A percentile compares a stretch with the other conserved stretches of the same genome.
phyloP scores from a whole-genome alignment of 2,329 filamentous ascomycete genomes.

The Chrysosporium keratinophilum region DNA sequence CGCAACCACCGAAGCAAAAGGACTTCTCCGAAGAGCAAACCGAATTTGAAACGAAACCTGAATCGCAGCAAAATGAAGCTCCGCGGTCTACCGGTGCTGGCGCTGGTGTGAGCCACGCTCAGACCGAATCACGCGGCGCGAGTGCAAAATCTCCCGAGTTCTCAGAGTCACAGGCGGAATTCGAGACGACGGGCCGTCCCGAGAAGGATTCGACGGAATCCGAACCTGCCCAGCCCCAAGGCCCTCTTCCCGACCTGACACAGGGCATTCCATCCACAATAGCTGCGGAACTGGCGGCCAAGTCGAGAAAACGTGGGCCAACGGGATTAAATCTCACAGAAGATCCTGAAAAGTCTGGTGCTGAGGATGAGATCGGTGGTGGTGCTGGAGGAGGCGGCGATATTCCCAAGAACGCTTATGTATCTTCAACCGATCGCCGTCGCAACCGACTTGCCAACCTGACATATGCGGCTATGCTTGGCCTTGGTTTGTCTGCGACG shows the following conservation, averaged over 20 bases:
- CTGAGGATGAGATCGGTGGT: constrained; percentile 30
- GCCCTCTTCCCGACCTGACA: constrained; percentile 80
- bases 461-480: constrained; percentile 54
- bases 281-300: constrained; percentile 56
- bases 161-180: constrained; percentile 28
- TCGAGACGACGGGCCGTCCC: constrained; percentile 27
- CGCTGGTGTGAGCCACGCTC: constrained; percentile 19
- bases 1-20: constrained; percentile 13
- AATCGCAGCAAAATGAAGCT: constrained; percentile 25
- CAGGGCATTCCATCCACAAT: constrained; percentile 89
- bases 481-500: constrained; percentile 47
- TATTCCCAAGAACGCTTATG: constrained; percentile 67
- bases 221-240: constrained; percentile 37
- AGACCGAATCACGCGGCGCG: neutral
- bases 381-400: constrained; percentile 47
- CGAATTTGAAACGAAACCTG: constrained; percentile 30
- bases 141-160: constrained; percentile 17
- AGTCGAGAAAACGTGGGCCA: constrained; percentile 26
- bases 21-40: constrained; percentile 29
- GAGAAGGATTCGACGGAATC: constrained; percentile 15
- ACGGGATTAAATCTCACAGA: constrained; percentile 44
- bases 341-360: constrained; percentile 32
- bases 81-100: constrained; percentile 22
- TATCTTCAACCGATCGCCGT: constrained; percentile 80
- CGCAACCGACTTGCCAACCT: constrained; percentile 66